phyloP scores from a whole-genome alignment of 2,329 filamentous ascomycete genomes.

The Fusarium sulawesiense region DNA sequence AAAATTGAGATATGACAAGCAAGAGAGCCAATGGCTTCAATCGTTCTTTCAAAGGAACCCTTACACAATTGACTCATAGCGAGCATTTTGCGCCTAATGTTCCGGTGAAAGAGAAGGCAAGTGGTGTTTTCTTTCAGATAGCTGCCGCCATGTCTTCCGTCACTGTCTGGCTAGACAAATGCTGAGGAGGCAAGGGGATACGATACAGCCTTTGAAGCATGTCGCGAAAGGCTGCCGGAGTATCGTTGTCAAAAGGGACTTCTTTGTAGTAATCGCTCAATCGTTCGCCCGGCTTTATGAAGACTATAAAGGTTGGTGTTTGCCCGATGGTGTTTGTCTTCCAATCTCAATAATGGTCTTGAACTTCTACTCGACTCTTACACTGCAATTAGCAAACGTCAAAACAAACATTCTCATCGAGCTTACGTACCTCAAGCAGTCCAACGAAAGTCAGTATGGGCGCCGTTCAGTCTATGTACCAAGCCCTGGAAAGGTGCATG shows the following conservation, averaged over 20 bases:
- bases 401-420: not conserved
- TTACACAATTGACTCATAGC: too few relatives aligned
- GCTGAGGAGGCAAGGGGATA: not conserved
- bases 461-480: not conserved
- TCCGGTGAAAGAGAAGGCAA: not conserved
- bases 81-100: too few relatives aligned
- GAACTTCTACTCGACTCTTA: not conserved
- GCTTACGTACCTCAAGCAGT: too few relatives aligned
- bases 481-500: not conserved
- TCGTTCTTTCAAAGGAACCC: not conserved
- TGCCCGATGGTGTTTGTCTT: not conserved
- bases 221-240: too few relatives aligned
- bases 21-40: not conserved
- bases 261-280: not conserved
- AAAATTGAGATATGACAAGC: not conserved
- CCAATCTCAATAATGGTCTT: not conserved
- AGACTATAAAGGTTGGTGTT: not conserved
- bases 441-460: not conserved
- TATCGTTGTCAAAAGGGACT: not conserved
- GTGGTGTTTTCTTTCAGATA: not conserved
- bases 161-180: not conserved
- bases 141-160: not conserved
- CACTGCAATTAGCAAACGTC: not conserved
- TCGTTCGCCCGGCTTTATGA: not conserved
- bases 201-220: not conserved